Conservation (phyloP, 768 basidiomycete species). For the Trametes punicea region DNA sequence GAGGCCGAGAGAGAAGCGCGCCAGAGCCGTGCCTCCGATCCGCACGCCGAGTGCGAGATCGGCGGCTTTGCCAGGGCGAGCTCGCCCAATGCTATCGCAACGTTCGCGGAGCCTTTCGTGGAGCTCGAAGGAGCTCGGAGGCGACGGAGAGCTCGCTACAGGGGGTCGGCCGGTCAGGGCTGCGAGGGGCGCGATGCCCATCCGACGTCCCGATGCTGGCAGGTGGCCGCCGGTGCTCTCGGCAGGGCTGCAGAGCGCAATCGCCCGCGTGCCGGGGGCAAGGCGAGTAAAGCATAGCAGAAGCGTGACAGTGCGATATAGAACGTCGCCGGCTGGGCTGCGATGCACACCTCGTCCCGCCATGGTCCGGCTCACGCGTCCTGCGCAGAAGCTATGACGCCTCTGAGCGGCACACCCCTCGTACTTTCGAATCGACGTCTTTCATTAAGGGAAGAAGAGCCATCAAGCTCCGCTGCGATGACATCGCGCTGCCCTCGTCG, state of each 20-base stretch:
- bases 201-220: not conserved
- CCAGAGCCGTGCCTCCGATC: too few relatives aligned
- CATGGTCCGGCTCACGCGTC: not conserved
- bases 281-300: not conserved
- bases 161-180: not conserved
- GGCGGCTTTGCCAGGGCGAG: not conserved
- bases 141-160: not conserved
- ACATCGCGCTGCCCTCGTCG: not conserved
- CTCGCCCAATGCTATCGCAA: conserved; percentile 2
- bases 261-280: too few relatives aligned
- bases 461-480: not conserved
- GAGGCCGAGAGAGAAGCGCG: not conserved
- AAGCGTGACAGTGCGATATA: not conserved
- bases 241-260: too few relatives aligned
- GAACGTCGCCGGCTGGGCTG: not conserved
- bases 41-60: not conserved
- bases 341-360: not conserved
- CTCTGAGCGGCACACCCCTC: not conserved
- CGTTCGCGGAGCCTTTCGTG: not conserved
- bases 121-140: not conserved
- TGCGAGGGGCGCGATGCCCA: not conserved
- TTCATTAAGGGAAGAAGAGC: not conserved
- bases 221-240: too few relatives aligned
- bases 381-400: not conserved
- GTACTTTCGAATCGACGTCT: not conserved